These are phyloP conservation scores for Pleurotus eryngii DNA, from an alignment of 768 basidiomycete species.

Conservation along the genomic window DNA sequence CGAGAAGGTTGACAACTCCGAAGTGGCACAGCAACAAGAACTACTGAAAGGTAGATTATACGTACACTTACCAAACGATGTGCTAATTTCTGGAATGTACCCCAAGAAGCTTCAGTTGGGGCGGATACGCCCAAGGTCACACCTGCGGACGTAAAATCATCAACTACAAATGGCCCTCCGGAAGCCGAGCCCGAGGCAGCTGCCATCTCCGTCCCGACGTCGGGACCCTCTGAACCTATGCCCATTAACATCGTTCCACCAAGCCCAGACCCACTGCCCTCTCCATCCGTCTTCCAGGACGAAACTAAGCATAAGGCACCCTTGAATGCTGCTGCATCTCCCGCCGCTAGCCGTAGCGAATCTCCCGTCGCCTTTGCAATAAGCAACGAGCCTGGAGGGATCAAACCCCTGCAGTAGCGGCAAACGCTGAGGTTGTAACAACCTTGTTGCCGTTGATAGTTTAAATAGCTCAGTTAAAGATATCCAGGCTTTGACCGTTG, in stretches of 20 bases:
- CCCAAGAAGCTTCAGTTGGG: not conserved
- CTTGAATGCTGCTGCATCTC: too few relatives aligned
- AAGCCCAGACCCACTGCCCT: not conserved
- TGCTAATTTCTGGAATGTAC: too few relatives aligned
- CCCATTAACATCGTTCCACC: not conserved
- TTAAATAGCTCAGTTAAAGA: too few relatives aligned
- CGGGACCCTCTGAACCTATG: not conserved
- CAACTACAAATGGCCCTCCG: not conserved
- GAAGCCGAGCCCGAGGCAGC: not conserved
- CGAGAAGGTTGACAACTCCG: slow-evolving; percentile 5
- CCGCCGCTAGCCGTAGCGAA: too few relatives aligned
- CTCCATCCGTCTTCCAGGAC: too few relatives aligned
- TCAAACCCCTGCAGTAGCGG: too few relatives aligned
- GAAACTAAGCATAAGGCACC: too few relatives aligned
- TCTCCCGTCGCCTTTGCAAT: too few relatives aligned
- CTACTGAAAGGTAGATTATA: not conserved
- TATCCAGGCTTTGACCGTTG: too few relatives aligned
- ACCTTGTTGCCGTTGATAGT: too few relatives aligned
- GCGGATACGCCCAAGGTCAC: not conserved
- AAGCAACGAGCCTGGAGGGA: too few relatives aligned
- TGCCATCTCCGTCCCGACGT: not conserved
- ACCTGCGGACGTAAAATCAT: not conserved
- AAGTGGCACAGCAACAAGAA: not conserved
- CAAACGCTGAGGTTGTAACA: too few relatives aligned
- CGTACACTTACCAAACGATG: not conserved